Percentiles rank a stretch among this genome's conserved stretches.
Evolutionary conservation across 129 eudicot species (phyloP).

Genomic region (Oenanthe sinensis): DNA sequence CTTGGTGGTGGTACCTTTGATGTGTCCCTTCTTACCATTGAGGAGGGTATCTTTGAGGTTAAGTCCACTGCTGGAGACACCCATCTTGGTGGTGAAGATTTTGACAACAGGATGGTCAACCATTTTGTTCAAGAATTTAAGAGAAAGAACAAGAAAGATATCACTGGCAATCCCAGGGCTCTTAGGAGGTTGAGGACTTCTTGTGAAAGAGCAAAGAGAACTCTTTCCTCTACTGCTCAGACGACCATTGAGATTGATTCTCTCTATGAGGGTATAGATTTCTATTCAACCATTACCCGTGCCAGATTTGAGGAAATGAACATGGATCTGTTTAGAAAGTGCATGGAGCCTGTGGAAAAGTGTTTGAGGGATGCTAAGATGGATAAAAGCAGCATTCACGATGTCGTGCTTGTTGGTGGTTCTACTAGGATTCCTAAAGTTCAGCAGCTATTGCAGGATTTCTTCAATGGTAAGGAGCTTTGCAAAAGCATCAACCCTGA

Average conservation of each 20-base stretch:
- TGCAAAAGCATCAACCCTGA: constrained; percentile 37
- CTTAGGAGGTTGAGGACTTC: constrained; percentile 20
- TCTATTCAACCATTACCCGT: constrained; percentile 34
- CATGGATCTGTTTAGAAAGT: constrained; percentile 35
- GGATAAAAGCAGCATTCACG: constrained; percentile 29
- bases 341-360: constrained; percentile 37
- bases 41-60: constrained; percentile 20
- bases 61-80: constrained; percentile 19
- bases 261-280: constrained; percentile 29
- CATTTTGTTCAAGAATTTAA: constrained; percentile 19
- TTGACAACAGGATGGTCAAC: constrained; percentile 19
- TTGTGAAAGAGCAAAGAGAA: constrained; percentile 23
- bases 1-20: constrained; percentile 22
- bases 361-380: constrained; percentile 36
- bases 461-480: constrained; percentile 37
- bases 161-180: constrained; percentile 14
- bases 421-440: constrained; percentile 34
- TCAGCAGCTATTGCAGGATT: constrained; percentile 30
- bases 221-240: constrained; percentile 25
- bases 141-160: constrained; percentile 19
- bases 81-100: constrained; percentile 19
- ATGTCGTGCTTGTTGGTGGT: constrained; percentile 35
- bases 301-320: constrained; percentile 33
- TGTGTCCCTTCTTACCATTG: constrained; percentile 20
- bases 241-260: constrained; percentile 30